These are phyloP conservation scores for Hymenoscyphus infarciens DNA, from an alignment of 2,329 filamentous ascomycete species.

Conservation along the genomic window DNA sequence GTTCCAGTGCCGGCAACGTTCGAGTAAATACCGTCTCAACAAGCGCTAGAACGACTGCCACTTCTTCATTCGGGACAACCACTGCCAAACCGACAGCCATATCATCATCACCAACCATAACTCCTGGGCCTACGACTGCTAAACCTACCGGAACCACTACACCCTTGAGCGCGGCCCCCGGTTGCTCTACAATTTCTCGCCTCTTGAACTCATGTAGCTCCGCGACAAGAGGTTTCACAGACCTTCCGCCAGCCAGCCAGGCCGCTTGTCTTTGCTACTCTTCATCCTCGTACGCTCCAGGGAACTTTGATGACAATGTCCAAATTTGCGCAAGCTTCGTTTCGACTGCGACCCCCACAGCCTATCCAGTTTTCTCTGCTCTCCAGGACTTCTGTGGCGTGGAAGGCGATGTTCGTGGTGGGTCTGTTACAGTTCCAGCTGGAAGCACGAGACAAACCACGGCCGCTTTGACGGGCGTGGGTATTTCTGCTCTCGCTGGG, in stretches of 20 bases:
- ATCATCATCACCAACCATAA: slow-evolving; percentile 1
- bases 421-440: not conserved
- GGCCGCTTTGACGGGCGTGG: not conserved
- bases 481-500: not conserved
- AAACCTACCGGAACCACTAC: not conserved
- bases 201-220: slow-evolving; percentile 7
- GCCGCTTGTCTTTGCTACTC: slow-evolving; percentile 18
- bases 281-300: slow-evolving; percentile 8
- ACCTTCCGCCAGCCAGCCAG: slow-evolving; percentile 2
- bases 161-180: not conserved
- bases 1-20: slow-evolving; percentile 19
- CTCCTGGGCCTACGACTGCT: not conserved
- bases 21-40: not conserved
- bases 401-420: slow-evolving; percentile 32
- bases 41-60: not conserved
- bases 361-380: slow-evolving; percentile 8
- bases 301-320: slow-evolving; percentile 13
- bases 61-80: slow-evolving; percentile 3
- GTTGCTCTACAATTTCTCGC: slow-evolving; percentile 9
- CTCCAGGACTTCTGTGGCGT: slow-evolving; percentile 18
- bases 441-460: not conserved
- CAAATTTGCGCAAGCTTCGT: slow-evolving; percentile 14
- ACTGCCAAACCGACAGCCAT: not conserved
- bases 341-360: slow-evolving; percentile 12
- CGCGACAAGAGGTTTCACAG: slow-evolving; percentile 10